A percentile compares a stretch with the other conserved stretches of the same genome.
These are phyloP conservation scores for Physcia stellaris DNA, from an alignment of 495 filamentous ascomycete species.

Conservation along the genomic window DNA sequence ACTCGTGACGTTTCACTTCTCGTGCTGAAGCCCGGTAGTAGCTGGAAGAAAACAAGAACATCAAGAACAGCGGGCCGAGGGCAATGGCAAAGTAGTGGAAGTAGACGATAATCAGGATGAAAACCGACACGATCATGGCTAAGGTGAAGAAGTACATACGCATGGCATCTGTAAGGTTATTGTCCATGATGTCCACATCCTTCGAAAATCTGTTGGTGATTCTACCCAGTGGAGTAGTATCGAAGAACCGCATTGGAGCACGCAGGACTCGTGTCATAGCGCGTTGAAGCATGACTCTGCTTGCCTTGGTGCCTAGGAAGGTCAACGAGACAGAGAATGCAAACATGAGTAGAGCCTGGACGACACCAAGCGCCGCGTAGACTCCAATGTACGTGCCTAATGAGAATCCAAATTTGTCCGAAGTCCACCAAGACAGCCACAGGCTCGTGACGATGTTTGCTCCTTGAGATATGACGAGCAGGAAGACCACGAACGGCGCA, in stretches of 20 bases:
- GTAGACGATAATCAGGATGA: slow-evolving; percentile 79
- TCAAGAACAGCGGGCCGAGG: slow-evolving; percentile 60
- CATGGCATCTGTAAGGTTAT: slow-evolving; percentile 77
- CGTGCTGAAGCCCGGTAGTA: slow-evolving; percentile 88
- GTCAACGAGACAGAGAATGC: slow-evolving; percentile 53
- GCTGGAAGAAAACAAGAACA: slow-evolving; percentile 70
- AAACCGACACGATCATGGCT: slow-evolving; percentile 63
- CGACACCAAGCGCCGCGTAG: slow-evolving; percentile 63
- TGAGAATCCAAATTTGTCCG: slow-evolving; percentile 50
- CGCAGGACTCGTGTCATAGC: slow-evolving; percentile 71
- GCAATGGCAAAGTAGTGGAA: slow-evolving; percentile 92
- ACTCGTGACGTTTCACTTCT: slow-evolving; percentile 88
- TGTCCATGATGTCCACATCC: slow-evolving; percentile 93
- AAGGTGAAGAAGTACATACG: slow-evolving; percentile 85
- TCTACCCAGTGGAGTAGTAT: slow-evolving; percentile 88
- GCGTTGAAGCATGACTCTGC: slow-evolving; percentile 68
- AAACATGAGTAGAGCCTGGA: slow-evolving; percentile 71
- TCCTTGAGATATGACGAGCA: slow-evolving; percentile 60
- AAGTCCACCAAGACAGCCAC: slow-evolving; percentile 91
- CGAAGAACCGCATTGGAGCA: slow-evolving; percentile 95
- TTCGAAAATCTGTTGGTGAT: slow-evolving; percentile 96
- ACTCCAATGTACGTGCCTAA: slow-evolving; percentile 70
- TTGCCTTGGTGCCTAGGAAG: slow-evolving; percentile 65
- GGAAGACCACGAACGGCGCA: slow-evolving; percentile 44
- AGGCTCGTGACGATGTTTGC: slow-evolving; percentile 76